A percentile compares a stretch with the other conserved stretches of the same genome.
These are phyloP conservation scores for Hyphopichia khmerensis DNA, from an alignment of 1,139 yeast species.

Conservation along the genomic window DNA sequence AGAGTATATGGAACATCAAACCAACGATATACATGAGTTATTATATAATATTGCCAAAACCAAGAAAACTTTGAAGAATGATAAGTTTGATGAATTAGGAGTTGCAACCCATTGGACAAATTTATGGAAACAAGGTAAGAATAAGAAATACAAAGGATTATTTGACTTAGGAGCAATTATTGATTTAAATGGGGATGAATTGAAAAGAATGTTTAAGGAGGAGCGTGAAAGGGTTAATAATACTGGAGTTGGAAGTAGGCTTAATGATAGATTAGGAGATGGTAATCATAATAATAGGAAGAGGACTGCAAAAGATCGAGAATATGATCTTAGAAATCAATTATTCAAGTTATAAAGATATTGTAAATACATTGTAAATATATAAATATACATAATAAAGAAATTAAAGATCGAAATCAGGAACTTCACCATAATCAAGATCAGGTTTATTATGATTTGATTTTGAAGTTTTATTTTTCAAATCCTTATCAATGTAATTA, in stretches of 20 bases:
- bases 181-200: conserved; percentile 25
- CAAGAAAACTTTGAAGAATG: conserved; percentile 33
- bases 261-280: conserved; percentile 36
- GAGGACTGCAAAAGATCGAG: conserved; percentile 48
- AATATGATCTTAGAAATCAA: conserved; percentile 38
- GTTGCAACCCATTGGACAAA: conserved; percentile 70
- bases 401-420: conserved; percentile 28
- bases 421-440: conserved; percentile 27
- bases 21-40: conserved; percentile 69
- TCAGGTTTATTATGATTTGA: conserved; percentile 10
- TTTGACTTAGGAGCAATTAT: conserved; percentile 39
- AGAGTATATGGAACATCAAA: conserved; percentile 58
- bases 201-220: conserved; percentile 21
- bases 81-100: conserved; percentile 53
- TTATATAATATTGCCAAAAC: conserved; percentile 53
- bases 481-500: conserved; percentile 16
- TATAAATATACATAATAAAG: too few relatives aligned
- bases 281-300: conserved; percentile 39
- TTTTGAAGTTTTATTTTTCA: conserved; percentile 12
- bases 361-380: too few relatives aligned
- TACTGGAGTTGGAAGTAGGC: conserved; percentile 28
- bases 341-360: conserved; percentile 34
- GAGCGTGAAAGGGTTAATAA: conserved; percentile 32
- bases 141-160: conserved; percentile 27
- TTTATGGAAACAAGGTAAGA: conserved; percentile 63